A percentile compares a stretch with the other conserved stretches of the same genome.
Evolutionary conservation across 2,329 filamentous ascomycete species (phyloP).

Genomic region (Talaromyces islandicus): DNA sequence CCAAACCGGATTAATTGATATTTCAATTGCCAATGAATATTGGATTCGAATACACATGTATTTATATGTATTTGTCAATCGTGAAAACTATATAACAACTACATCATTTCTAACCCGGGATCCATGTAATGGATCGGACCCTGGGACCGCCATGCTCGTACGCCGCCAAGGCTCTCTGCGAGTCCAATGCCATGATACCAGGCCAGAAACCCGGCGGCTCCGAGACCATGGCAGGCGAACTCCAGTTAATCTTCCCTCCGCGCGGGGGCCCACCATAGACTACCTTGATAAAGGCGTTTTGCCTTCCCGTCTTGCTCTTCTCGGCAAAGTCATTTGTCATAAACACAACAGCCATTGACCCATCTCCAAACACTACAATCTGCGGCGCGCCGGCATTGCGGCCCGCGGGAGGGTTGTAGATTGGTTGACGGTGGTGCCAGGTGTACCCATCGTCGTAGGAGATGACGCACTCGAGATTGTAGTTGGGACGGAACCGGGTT

Average conservation of each 20-base stretch:
- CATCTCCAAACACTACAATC: constrained; percentile 36
- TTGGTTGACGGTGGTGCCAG: constrained; percentile 37
- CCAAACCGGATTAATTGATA: too few relatives aligned
- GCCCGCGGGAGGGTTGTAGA: constrained; percentile 34
- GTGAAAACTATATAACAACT: too few relatives aligned
- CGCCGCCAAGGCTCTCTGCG: constrained; percentile 20
- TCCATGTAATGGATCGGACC: constrained; percentile 17
- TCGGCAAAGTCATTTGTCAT: constrained; percentile 43
- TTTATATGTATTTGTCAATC: too few relatives aligned
- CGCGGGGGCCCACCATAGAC: constrained; percentile 31
- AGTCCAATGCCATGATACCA: constrained; percentile 27
- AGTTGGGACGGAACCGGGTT: constrained; percentile 31
- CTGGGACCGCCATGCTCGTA: constrained; percentile 26
- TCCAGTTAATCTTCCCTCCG: constrained; percentile 31
- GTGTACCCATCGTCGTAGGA: constrained; percentile 40
- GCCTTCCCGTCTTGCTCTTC: constrained; percentile 30
- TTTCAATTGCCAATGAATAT: too few relatives aligned
- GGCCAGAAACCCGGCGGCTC: constrained; percentile 34
- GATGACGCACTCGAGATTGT: constrained; percentile 41
- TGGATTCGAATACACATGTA: too few relatives aligned
- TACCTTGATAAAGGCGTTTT: constrained; percentile 37
- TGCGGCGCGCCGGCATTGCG: constrained; percentile 44
- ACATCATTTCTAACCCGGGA: neutral
- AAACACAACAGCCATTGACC: constrained; percentile 39
- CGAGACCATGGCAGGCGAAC: constrained; percentile 23